phyloP scores from a whole-genome alignment of 441 rosid genomes.

The Geranium incanum region DNA sequence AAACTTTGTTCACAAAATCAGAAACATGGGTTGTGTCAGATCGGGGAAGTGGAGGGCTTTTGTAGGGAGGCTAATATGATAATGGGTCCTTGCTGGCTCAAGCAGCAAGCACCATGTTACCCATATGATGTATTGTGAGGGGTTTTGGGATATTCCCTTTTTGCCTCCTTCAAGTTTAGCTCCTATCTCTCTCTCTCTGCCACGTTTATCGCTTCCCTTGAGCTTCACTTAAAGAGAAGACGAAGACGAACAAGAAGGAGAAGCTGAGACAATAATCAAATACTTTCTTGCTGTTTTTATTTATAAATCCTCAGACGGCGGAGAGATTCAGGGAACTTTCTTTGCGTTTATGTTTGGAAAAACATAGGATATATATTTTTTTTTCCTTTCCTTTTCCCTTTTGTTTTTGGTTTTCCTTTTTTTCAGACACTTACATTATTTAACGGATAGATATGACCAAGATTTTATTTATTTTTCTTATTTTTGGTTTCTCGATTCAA shows the following conservation, averaged over 20 bases:
- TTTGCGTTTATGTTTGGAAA: not conserved
- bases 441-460: no score
- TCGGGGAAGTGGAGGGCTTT: not conserved
- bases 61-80: not conserved
- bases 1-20: not conserved
- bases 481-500: no score
- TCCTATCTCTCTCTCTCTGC: not conserved
- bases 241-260: not conserved
- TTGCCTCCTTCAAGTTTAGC: not conserved
- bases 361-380: no score
- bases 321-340: not conserved
- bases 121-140: not conserved
- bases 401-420: no score
- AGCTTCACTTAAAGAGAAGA: not conserved
- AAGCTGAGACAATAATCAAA: not conserved
- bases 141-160: not conserved
- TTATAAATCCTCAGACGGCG: not conserved
- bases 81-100: slow-evolving; percentile 3
- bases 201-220: not conserved
- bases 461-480: no score
- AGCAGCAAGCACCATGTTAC: not conserved
- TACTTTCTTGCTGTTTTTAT: not conserved
- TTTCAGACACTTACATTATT: no score
- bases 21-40: not conserved
- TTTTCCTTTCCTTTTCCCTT: no score